Conservation (phyloP, 805 yeast species). For the Saccharomycopsis fibuligera region DNA sequence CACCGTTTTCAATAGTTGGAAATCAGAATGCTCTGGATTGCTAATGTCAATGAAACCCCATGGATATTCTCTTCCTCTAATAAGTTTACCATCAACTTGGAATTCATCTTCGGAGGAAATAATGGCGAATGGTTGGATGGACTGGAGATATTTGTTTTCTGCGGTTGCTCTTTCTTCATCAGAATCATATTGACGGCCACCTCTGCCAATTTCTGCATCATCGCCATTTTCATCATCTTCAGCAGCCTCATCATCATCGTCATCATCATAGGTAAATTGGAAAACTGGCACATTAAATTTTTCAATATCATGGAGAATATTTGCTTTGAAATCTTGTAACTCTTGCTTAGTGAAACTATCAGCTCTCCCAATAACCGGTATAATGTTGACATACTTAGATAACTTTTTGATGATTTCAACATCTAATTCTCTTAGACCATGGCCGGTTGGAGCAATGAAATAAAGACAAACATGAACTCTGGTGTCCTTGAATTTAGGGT, state of each 20-base stretch:
- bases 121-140: conserved; percentile 71
- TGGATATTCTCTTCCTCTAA: conserved; percentile 63
- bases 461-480: conserved; percentile 53
- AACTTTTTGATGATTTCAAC: conserved; percentile 63
- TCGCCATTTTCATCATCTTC: conserved; percentile 65
- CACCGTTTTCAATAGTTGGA: conserved; percentile 47
- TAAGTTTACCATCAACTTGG: conserved; percentile 42
- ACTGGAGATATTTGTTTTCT: conserved; percentile 56
- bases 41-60: conserved; percentile 64
- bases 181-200: no score
- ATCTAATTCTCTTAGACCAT: conserved; percentile 70
- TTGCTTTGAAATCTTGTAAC: conserved; percentile 51
- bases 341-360: conserved; percentile 65
- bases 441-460: conserved; percentile 43
- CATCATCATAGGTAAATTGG: conserved; percentile 66
- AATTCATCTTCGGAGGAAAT: conserved; percentile 57
- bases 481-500: conserved; percentile 63
- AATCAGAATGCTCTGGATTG: conserved; percentile 47
- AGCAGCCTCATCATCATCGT: conserved; percentile 64
- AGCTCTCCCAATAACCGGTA: conserved; percentile 66
- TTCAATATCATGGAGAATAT: conserved; percentile 56
- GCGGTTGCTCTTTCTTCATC: conserved; percentile 71
- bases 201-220: conserved; percentile 60
- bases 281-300: conserved; percentile 66
- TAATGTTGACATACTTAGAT: conserved; percentile 65